Evolutionary conservation across 2,329 filamentous ascomycete genomes (phyloP).

Genomic region (Fusarium solani-melongenae): DNA sequence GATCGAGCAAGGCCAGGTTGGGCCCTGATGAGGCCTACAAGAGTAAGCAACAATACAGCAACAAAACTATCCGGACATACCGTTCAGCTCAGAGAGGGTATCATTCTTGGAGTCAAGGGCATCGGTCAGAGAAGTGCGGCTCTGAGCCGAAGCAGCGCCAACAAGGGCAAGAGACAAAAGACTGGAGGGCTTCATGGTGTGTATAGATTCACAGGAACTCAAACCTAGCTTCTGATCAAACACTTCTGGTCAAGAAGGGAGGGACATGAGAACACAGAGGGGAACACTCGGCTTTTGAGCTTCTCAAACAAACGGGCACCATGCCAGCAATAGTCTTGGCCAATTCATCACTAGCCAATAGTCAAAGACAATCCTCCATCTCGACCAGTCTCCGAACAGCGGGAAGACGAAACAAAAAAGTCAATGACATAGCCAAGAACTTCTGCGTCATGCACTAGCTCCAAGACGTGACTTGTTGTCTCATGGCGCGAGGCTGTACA

Average conservation of each 20-base stretch:
- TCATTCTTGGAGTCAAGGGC: conserved; percentile 42
- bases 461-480: conserved; percentile 4
- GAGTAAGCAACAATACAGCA: conserved; percentile 8
- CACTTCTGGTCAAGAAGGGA: background rate
- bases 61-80: conserved; percentile 12
- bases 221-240: conserved; percentile 4
- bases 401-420: conserved; percentile 17
- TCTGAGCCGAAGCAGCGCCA: conserved; percentile 35
- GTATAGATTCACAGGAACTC: background rate
- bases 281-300: conserved; percentile 18
- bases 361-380: conserved; percentile 6
- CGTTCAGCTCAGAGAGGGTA: conserved; percentile 40
- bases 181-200: conserved; percentile 39
- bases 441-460: conserved; percentile 27
- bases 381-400: conserved; percentile 19
- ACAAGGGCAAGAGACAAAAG: conserved; percentile 34
- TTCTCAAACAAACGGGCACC: background rate
- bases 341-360: conserved; percentile 25
- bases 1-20: conserved; percentile 38
- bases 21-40: conserved; percentile 34
- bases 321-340: background rate
- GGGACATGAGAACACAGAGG: background rate
- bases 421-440: conserved; percentile 41
- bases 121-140: conserved; percentile 36
- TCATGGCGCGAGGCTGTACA: conserved; percentile 1